Conservation (phyloP, 2,329 filamentous ascomycete genomes). For the Sclerotiophoma versabilis region DNA sequence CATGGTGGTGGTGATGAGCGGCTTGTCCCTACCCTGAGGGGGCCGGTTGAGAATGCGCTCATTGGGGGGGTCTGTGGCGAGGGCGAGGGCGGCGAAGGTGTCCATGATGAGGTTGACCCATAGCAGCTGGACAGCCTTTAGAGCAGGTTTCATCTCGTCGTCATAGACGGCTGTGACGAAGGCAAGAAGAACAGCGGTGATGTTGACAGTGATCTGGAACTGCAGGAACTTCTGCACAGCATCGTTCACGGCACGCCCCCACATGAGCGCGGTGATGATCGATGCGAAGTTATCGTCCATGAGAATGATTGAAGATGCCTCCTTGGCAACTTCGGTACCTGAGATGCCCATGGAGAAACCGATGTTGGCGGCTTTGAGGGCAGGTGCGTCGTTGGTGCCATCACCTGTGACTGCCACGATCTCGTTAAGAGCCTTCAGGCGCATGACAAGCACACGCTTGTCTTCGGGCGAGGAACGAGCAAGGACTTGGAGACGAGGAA, state of each 20-base stretch:
- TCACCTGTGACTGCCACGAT: slow-evolving; percentile 99
- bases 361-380: slow-evolving; percentile 96
- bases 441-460: slow-evolving; percentile 93
- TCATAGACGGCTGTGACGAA: slow-evolving; percentile 95
- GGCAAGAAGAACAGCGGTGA: slow-evolving; percentile 96
- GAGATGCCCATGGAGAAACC: slow-evolving; percentile 92
- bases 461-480: slow-evolving; percentile 95
- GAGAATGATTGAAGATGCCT: slow-evolving; percentile 96
- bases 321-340: slow-evolving; percentile 92
- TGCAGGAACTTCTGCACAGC: slow-evolving; percentile 98
- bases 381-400: slow-evolving; percentile 95
- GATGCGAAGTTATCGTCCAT: slow-evolving; percentile 98
- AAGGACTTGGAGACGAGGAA: slow-evolving; percentile 84
- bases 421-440: slow-evolving; percentile 86
- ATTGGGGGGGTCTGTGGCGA: slow-evolving; percentile 96
- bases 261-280: slow-evolving; percentile 91
- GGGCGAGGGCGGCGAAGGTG: slow-evolving; percentile 89
- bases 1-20: slow-evolving; percentile 70
- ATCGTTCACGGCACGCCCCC: slow-evolving; percentile 96
- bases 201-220: slow-evolving; percentile 97
- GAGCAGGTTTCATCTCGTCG: slow-evolving; percentile 81
- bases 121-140: slow-evolving; percentile 92
- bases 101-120: slow-evolving; percentile 99
- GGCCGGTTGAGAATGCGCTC: slow-evolving; percentile 92
- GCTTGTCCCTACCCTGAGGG: slow-evolving; percentile 87